Evolutionary conservation across 2,329 filamentous ascomycete genomes (phyloP).

Genomic region (Fusarium nurragi): DNA sequence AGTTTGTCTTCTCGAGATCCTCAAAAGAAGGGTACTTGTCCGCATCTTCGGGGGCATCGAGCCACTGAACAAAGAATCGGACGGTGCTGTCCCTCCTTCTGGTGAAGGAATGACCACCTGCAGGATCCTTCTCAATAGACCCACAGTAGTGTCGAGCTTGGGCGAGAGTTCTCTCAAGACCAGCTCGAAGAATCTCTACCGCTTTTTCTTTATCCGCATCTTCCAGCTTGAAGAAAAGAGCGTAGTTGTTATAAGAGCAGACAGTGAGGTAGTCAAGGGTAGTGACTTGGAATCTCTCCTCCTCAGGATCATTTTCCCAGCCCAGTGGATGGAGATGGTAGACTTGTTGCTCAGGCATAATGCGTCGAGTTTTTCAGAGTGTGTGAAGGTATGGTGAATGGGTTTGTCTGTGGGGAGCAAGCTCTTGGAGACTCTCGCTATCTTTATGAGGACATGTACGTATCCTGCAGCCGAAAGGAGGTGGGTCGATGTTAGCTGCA

Average conservation of each 20-base stretch:
- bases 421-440: no score
- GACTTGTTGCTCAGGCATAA: slow-evolving; percentile 46
- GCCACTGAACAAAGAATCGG: slow-evolving; percentile 50
- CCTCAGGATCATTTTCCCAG: slow-evolving; percentile 51
- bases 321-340: slow-evolving; percentile 47
- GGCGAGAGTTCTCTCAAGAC: slow-evolving; percentile 50
- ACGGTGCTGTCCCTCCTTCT: slow-evolving; percentile 50
- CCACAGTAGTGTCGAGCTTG: slow-evolving; percentile 52
- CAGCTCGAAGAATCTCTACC: slow-evolving; percentile 45
- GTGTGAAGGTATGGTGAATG: no score
- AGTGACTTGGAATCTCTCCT: slow-evolving; percentile 51
- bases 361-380: no score
- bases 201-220: slow-evolving; percentile 46
- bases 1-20: slow-evolving; percentile 51
- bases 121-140: slow-evolving; percentile 52
- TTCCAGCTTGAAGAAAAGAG: slow-evolving; percentile 51
- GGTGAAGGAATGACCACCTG: slow-evolving; percentile 50
- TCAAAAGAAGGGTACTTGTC: slow-evolving; percentile 49
- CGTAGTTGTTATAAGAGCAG: slow-evolving; percentile 51
- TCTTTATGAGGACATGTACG: no score
- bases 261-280: slow-evolving; percentile 50
- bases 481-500: no score
- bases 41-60: slow-evolving; percentile 46
- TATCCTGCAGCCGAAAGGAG: no score
- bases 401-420: no score